Conservation (phyloP, 2,329 filamentous ascomycete genomes). For the Stagonosporopsis tanaceti region DNA sequence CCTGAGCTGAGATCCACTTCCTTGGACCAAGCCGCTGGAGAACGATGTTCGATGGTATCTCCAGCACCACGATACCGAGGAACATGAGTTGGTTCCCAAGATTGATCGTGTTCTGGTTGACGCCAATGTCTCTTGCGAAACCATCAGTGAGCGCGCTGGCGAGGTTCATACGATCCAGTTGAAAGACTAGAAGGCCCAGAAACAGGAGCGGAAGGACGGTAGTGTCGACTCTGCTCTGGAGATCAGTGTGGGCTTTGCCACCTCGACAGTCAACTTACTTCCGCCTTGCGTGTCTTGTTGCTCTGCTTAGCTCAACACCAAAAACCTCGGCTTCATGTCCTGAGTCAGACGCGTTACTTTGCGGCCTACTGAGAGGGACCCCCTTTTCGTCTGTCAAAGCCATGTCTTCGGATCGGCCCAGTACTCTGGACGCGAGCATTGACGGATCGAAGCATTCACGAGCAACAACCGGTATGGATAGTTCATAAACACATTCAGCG, state of each 20-base stretch:
- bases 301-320: slow-evolving; percentile 19
- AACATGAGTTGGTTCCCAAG: slow-evolving; percentile 64
- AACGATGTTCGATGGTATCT: slow-evolving; percentile 62
- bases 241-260: not conserved
- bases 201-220: slow-evolving; percentile 60
- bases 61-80: slow-evolving; percentile 58
- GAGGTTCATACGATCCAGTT: slow-evolving; percentile 63
- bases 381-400: slow-evolving; percentile 21
- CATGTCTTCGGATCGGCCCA: slow-evolving; percentile 13
- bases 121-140: slow-evolving; percentile 54
- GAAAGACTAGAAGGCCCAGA: slow-evolving; percentile 60
- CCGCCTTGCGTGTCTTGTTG: slow-evolving; percentile 24
- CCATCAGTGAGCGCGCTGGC: slow-evolving; percentile 60
- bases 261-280: slow-evolving; percentile 22
- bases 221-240: slow-evolving; percentile 52
- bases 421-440: not conserved
- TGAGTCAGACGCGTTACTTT: slow-evolving; percentile 14
- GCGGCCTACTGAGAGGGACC: slow-evolving; percentile 1
- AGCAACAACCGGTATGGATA: not conserved
- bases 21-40: slow-evolving; percentile 48
- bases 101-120: slow-evolving; percentile 60
- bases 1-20: slow-evolving; percentile 60
- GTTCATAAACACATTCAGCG: not conserved
- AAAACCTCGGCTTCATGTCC: slow-evolving; percentile 5
- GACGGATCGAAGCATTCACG: not conserved